phyloP scores from a whole-genome alignment of 2,329 filamentous ascomycete species.

The Leptosphaerulina australis region DNA sequence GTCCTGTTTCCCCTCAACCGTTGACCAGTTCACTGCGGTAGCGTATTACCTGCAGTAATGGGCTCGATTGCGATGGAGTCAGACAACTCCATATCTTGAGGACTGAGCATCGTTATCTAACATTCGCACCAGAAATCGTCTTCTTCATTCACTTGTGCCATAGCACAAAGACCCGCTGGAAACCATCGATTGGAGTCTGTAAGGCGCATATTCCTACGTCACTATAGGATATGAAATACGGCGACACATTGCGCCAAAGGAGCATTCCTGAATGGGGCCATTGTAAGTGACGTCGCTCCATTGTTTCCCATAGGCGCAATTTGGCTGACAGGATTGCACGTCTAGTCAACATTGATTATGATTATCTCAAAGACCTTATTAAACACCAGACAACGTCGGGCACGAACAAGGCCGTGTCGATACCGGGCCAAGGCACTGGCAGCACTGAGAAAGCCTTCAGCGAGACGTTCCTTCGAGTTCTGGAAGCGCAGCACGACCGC shows the following conservation, averaged over 20 bases:
- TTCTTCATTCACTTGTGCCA: slow-evolving; percentile 14
- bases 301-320: neutral
- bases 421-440: slow-evolving; percentile 68
- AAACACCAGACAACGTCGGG: slow-evolving; percentile 77
- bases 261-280: slow-evolving; percentile 84
- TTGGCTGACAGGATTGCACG: slow-evolving; percentile 22
- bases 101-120: slow-evolving; percentile 14
- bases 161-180: slow-evolving; percentile 15
- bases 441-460: slow-evolving; percentile 69
- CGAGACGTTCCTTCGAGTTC: slow-evolving; percentile 70
- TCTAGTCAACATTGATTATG: slow-evolving; percentile 85
- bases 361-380: slow-evolving; percentile 83
- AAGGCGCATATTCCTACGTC: slow-evolving; percentile 5
- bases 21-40: slow-evolving; percentile 7
- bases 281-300: slow-evolving; percentile 56
- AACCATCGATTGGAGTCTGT: slow-evolving; percentile 15
- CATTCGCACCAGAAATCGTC: slow-evolving; percentile 7
- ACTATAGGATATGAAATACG: slow-evolving; percentile 70
- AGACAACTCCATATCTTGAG: slow-evolving; percentile 11
- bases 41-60: slow-evolving; percentile 2
- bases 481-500: slow-evolving; percentile 76
- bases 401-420: slow-evolving; percentile 72
- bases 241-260: slow-evolving; percentile 72
- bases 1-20: slow-evolving; percentile 9
- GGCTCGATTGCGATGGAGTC: slow-evolving; percentile 11